Evolutionary conservation across 1,284 basidiomycete species (phyloP).

Genomic region (Wolfiporia cocos): DNA sequence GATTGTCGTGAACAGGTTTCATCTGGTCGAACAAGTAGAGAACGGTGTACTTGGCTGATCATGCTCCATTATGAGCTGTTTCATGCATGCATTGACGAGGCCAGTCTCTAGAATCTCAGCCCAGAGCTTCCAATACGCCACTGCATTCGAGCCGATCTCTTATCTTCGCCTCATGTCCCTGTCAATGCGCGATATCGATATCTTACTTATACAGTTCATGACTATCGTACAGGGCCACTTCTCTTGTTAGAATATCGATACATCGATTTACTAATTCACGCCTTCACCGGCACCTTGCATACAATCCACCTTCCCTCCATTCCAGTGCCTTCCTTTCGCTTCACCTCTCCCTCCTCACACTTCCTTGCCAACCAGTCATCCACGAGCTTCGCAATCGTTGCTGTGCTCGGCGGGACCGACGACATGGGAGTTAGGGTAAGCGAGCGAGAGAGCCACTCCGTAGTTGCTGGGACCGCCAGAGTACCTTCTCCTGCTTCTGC

Average conservation of each 20-base stretch:
- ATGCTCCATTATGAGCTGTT: too few species aligned
- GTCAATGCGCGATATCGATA: too few species aligned
- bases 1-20: slow-evolving; percentile 56
- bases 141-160: too few species aligned
- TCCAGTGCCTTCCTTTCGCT: slow-evolving; percentile 39
- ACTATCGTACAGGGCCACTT: too few species aligned
- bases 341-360: slow-evolving; percentile 37
- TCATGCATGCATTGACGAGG: too few species aligned
- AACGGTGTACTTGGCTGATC: too few species aligned
- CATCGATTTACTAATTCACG: too few species aligned
- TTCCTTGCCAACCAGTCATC: slow-evolving; percentile 49
- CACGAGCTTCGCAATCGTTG: slow-evolving; percentile 12
- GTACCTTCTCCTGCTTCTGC: slow-evolving; percentile 23
- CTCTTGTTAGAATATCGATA: too few species aligned
- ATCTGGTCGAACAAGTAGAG: slow-evolving; percentile 31
- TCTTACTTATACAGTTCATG: too few species aligned
- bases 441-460: slow-evolving; percentile 46
- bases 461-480: slow-evolving; percentile 23
- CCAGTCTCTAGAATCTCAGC: too few species aligned
- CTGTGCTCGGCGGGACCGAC: neutral
- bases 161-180: too few species aligned
- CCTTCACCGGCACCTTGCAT: slow-evolving; percentile 16
- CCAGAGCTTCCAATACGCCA: too few species aligned
- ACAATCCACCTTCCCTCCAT: slow-evolving; percentile 52
- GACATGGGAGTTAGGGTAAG: slow-evolving; percentile 28